Percentiles rank a stretch among this genome's conserved stretches.
phyloP scores from a whole-genome alignment of 345 rosid species.

The Euphorbia tirucalli region DNA sequence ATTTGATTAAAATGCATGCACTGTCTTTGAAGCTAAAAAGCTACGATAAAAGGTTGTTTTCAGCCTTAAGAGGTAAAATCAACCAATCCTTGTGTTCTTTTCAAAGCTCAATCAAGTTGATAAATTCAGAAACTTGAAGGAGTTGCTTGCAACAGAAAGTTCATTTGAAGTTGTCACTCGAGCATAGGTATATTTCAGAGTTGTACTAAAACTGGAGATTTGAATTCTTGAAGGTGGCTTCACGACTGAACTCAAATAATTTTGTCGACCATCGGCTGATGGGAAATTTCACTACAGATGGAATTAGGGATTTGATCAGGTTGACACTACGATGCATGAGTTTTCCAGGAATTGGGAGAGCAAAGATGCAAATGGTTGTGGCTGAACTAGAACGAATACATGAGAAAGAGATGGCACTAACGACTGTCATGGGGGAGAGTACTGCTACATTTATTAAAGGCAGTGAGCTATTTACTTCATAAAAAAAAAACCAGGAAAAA shows the following conservation, averaged over 20 bases:
- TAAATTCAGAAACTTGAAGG: background rate
- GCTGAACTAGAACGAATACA: slow-evolving; percentile 49
- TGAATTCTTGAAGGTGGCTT: slow-evolving; percentile 38
- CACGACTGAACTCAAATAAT: slow-evolving; percentile 31
- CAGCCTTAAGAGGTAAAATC: background rate
- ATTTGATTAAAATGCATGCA: too few relatives aligned
- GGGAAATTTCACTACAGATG: slow-evolving; percentile 53
- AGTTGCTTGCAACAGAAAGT: background rate
- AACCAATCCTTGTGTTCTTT: background rate
- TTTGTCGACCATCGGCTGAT: slow-evolving; percentile 51
- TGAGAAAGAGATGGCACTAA: slow-evolving; percentile 47
- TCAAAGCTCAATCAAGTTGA: background rate
- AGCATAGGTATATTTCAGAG: background rate
- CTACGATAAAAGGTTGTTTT: background rate
- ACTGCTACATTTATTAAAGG: slow-evolving; percentile 52
- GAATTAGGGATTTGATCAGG: slow-evolving; percentile 41
- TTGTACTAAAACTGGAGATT: slow-evolving; percentile 2
- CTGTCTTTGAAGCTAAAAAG: background rate
- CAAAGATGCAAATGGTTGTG: slow-evolving; percentile 48
- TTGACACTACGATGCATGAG: slow-evolving; percentile 46
- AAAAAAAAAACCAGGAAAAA: slow-evolving; percentile 5
- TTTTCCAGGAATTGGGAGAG: slow-evolving; percentile 37
- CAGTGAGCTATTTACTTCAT: slow-evolving; percentile 53
- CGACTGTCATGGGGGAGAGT: slow-evolving; percentile 59
- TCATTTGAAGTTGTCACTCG: too few relatives aligned